A percentile compares a stretch with the other conserved stretches of the same genome.
Conservation (phyloP, 805 yeast genomes). For the Starmerella apis region DNA sequence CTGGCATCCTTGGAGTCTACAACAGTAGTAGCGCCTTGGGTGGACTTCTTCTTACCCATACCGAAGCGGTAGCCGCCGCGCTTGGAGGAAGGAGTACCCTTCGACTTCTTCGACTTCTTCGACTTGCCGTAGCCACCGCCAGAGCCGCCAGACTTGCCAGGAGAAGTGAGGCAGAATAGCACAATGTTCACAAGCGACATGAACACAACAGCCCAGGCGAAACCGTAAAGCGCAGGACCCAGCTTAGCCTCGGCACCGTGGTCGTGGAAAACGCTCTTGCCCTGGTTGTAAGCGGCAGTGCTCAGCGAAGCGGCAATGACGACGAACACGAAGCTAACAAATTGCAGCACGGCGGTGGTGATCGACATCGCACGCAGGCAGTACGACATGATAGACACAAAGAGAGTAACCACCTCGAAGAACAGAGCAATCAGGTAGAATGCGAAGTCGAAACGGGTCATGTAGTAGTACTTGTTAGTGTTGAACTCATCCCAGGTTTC, state of each 20-base stretch:
- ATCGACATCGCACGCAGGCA: slow-evolving; percentile 26
- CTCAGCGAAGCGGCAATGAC: slow-evolving; percentile 54
- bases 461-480: slow-evolving; percentile 48
- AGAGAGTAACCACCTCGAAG: slow-evolving; percentile 44
- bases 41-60: slow-evolving; percentile 23
- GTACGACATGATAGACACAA: slow-evolving; percentile 26
- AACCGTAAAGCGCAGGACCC: slow-evolving; percentile 39
- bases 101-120: slow-evolving; percentile 56
- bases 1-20: slow-evolving; percentile 26
- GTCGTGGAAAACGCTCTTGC: slow-evolving; percentile 53
- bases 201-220: slow-evolving; percentile 50
- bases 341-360: slow-evolving; percentile 24
- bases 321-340: slow-evolving; percentile 28
- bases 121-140: slow-evolving; percentile 63
- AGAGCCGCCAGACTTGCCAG: slow-evolving; percentile 79
- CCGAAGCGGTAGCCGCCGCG: slow-evolving; percentile 26
- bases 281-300: slow-evolving; percentile 72
- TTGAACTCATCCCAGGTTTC: slow-evolving; percentile 46
- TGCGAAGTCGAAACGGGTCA: slow-evolving; percentile 59
- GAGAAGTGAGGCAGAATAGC: slow-evolving; percentile 48
- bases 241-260: slow-evolving; percentile 32
- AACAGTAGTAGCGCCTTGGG: slow-evolving; percentile 14
- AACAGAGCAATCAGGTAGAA: slow-evolving; percentile 49
- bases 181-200: slow-evolving; percentile 28
- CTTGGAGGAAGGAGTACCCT: slow-evolving; percentile 52